Evolutionary conservation across 192 early-diverging fungal genomes (phyloP).

Genomic region (Pecoramyces ruminantium): DNA sequence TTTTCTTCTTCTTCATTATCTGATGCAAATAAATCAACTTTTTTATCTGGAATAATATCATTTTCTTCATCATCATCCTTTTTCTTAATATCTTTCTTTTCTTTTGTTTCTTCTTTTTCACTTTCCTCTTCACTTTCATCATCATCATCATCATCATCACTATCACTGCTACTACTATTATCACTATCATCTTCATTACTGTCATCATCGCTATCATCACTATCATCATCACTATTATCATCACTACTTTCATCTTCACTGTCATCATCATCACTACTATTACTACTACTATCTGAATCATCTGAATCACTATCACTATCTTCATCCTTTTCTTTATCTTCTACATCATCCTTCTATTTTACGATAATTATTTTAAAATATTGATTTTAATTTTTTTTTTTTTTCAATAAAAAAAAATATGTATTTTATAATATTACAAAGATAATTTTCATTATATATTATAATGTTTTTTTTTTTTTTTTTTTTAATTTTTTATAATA

Average conservation of each 20-base stretch:
- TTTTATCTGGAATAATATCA: neutral
- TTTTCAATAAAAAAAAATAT: too few species aligned
- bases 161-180: slow-evolving; percentile 7
- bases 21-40: neutral
- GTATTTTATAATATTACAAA: too few species aligned
- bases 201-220: slow-evolving; percentile 6
- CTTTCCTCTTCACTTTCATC: slow-evolving; percentile 11
- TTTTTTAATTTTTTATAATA: too few species aligned
- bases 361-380: neutral
- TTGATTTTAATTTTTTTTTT: too few species aligned
- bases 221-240: slow-evolving; percentile 14
- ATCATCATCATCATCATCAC: slow-evolving; percentile 17
- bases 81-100: slow-evolving; percentile 13
- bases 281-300: slow-evolving; percentile 1
- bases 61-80: slow-evolving; percentile 8
- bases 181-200: slow-evolving; percentile 19
- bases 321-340: slow-evolving; percentile 17
- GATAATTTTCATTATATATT: too few species aligned
- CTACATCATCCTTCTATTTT: neutral
- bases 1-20: neutral
- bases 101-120: slow-evolving; percentile 38
- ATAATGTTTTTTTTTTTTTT: too few species aligned
- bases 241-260: slow-evolving; percentile 10
- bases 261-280: slow-evolving; percentile 14
- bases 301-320: neutral